A percentile compares a stretch with the other conserved stretches of the same genome.
phyloP scores from a whole-genome alignment of 495 filamentous ascomycete species.

The Terfezia boudieri region DNA sequence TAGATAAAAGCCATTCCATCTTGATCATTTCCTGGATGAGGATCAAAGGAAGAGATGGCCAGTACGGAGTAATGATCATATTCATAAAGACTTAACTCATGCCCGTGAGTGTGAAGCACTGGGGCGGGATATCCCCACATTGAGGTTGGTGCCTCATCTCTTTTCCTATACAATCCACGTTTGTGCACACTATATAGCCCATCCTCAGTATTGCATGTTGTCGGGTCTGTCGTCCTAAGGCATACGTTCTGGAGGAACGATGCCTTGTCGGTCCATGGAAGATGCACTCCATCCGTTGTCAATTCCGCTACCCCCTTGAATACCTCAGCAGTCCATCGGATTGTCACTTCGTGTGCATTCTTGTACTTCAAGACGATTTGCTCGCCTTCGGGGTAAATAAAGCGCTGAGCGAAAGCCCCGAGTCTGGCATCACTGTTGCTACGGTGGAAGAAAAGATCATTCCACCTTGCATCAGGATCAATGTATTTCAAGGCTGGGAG shows the following conservation, averaged over 20 bases:
- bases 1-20: neutral
- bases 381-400: constrained; percentile 4
- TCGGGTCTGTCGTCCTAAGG: neutral
- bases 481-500: constrained; percentile 5
- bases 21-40: neutral
- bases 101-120: neutral
- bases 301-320: neutral
- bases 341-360: constrained; percentile 2
- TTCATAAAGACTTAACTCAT: neutral
- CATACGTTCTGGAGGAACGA: neutral
- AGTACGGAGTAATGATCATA: neutral
- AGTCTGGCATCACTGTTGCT: neutral
- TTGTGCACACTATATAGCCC: neutral
- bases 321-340: constrained; percentile 5
- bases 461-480: constrained; percentile 14
- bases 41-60: neutral
- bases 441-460: constrained; percentile 5
- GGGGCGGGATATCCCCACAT: neutral
- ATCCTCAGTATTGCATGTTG: neutral
- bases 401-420: constrained; percentile 5
- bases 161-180: neutral
- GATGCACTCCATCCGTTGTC: neutral
- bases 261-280: neutral
- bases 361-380: constrained; percentile 4
- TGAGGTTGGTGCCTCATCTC: neutral